Evolutionary conservation across 352 stramenopile species (phyloP), one percentile per base, ranked within the genome.

Genomic region (Pythium phragmiticola): DNA sequence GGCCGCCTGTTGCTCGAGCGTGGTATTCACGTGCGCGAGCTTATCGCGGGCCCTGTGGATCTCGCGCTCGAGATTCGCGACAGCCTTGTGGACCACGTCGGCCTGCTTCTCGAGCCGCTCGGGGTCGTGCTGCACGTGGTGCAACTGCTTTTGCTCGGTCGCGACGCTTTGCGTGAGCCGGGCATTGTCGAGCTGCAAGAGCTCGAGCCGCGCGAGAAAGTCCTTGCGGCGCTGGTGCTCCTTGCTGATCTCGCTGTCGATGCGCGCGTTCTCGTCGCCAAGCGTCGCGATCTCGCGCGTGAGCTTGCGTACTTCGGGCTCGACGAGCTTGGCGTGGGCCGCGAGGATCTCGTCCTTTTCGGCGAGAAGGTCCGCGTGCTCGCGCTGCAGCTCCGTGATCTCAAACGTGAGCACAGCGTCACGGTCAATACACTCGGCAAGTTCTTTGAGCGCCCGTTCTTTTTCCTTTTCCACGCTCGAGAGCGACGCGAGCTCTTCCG

Each of bases 321-420:
- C 87, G 28, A 97, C 80, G 7, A 94, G 73, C 56, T 92, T 78
- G 14, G 78, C 83, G 48, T 97, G 91, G 7, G 90, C 87, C 28
- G 70, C 69, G 49, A 88, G 52, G 59, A 96, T 91, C 0, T 77
- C 77, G 50, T 94, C 84, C 33, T 95, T 90, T 30, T 91, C 69
- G 8, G 65, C 74, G 13, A 89, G 48, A 6, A 94, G 46, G 33
- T 96, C 87, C 0, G 81, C 84, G 49, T 87, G 77, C 63, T 94
- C 85, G 36, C 82, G 82, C 70, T 96, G 84, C 12, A 95, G 66
- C 66, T 97, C 89, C 0, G 82, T 90, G 57, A 95, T 79, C 68
- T 97, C 89, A 48, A 96, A 95, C 33, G 84, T 87, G 19, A 96
- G 69, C 37, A 93, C 78, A 11, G 87, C 82, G 63, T 96, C 86